Percentiles rank a stretch among this genome's conserved stretches.
Conservation (phyloP, 331 rosid genomes). For the Stylosanthes scabra region DNA sequence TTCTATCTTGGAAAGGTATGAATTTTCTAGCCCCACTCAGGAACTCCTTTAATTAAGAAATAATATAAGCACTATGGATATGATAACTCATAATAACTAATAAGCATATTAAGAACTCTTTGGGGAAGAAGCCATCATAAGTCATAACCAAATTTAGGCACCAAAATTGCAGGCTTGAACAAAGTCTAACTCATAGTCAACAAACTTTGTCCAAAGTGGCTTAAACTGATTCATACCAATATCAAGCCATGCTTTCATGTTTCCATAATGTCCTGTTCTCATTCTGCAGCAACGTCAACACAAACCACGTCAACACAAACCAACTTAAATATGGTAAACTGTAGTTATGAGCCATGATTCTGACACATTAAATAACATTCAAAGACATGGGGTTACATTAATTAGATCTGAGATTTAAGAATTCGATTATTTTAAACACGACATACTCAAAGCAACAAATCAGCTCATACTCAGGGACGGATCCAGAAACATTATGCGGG, state of each 20-base stretch:
- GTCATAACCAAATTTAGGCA: slow-evolving; percentile 36
- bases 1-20: too few species aligned
- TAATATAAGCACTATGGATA: not conserved
- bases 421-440: not conserved
- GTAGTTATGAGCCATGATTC: not conserved
- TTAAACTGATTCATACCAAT: too few species aligned
- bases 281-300: slow-evolving; percentile 75
- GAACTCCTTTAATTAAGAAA: not conserved
- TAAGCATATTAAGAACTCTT: not conserved
- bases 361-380: not conserved
- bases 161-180: too few species aligned
- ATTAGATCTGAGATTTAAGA: not conserved
- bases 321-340: not conserved
- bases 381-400: not conserved
- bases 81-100: too few species aligned
- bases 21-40: not conserved
- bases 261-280: too few species aligned
- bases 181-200: too few species aligned
- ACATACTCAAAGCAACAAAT: not conserved
- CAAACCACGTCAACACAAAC: slow-evolving; percentile 34
- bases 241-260: too few species aligned
- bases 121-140: not conserved
- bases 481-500: too few species aligned
- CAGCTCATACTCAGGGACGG: not conserved
- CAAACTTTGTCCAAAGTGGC: too few species aligned